A percentile compares a stretch with the other conserved stretches of the same genome.
Evolutionary conservation across 2,329 filamentous ascomycete species (phyloP).

Genomic region (Colletotrichum sp.): DNA sequence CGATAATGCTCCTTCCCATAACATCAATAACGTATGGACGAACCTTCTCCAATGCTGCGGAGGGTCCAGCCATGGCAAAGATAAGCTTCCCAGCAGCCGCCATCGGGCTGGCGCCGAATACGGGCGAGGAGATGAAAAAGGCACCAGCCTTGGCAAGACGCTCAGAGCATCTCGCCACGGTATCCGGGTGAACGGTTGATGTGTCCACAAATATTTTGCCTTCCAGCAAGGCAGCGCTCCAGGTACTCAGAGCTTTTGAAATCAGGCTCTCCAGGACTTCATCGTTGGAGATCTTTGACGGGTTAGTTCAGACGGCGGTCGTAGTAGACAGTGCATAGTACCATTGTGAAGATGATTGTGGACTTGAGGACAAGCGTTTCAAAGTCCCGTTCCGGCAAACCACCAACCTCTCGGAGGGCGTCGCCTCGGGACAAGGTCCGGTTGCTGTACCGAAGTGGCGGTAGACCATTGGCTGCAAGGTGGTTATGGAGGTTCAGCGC

Average conservation of each 20-base stretch:
- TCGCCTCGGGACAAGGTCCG: conserved; percentile 43
- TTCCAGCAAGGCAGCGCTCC: neutral
- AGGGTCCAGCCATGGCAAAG: conserved; percentile 44
- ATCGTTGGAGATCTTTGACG: conserved; percentile 5
- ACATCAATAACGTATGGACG: conserved; percentile 44
- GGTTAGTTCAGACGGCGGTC: neutral
- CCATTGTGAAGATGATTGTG: conserved; percentile 46
- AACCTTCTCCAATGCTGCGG: conserved; percentile 33
- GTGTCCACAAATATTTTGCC: conserved; percentile 27
- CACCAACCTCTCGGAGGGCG: conserved; percentile 36
- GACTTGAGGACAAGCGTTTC: conserved; percentile 37
- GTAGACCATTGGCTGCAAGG: conserved; percentile 33
- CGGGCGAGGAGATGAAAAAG: conserved; percentile 40
- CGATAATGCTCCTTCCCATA: conserved; percentile 42
- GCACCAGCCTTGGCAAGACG: conserved; percentile 6
- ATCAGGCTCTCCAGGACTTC: conserved; percentile 1
- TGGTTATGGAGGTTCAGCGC: conserved; percentile 46
- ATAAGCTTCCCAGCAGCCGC: conserved; percentile 47
- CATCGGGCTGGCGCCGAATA: conserved; percentile 46
- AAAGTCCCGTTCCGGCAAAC: conserved; percentile 36
- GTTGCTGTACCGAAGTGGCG: conserved; percentile 40
- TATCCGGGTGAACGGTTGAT: conserved; percentile 32
- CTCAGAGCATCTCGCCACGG: conserved; percentile 27
- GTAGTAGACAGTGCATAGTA: conserved; percentile 9
- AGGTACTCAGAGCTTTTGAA: neutral